Percentiles rank a stretch among this genome's conserved stretches.
Conservation (phyloP, 129 eudicot genomes). For the Escallonia rubra region DNA sequence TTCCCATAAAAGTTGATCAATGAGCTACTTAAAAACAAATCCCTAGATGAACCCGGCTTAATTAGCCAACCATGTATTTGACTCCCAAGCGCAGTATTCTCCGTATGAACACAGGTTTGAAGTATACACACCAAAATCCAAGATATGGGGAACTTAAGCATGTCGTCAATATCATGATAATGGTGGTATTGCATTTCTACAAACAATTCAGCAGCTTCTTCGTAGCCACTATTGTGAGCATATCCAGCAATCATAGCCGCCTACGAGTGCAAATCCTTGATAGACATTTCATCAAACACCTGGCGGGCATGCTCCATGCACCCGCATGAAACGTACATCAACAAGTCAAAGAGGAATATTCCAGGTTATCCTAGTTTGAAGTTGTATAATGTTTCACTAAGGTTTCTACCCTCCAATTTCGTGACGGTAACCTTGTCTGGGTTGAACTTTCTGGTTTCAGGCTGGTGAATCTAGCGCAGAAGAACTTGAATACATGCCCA, state of each 20-base stretch:
- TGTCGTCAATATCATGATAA: constrained; percentile 2
- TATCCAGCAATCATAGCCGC: constrained; percentile 62
- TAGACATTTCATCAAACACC: constrained; percentile 69
- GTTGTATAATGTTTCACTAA: no score
- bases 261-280: constrained; percentile 57
- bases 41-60: constrained; percentile 42
- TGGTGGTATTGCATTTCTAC: constrained; percentile 19
- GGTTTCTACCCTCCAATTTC: no score
- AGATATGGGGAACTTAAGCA: constrained; percentile 35
- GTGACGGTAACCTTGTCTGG: no score
- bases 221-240: constrained; percentile 35
- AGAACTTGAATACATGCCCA: no score
- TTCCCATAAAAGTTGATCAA: constrained; percentile 75
- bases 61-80: constrained; percentile 66
- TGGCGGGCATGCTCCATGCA: constrained; percentile 45
- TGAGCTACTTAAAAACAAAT: constrained; percentile 50
- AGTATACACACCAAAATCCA: constrained; percentile 71
- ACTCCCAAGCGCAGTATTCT: constrained; percentile 51
- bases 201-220: constrained; percentile 44
- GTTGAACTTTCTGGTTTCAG: no score
- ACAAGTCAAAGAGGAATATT: no score
- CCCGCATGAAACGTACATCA: constrained; percentile 47
- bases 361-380: no score
- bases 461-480: no score
- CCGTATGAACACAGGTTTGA: constrained; percentile 47